Evolutionary conservation across 768 basidiomycete genomes (phyloP), one percentile per base, ranked within the genome.

Genomic region (Lactarius evosmus): DNA sequence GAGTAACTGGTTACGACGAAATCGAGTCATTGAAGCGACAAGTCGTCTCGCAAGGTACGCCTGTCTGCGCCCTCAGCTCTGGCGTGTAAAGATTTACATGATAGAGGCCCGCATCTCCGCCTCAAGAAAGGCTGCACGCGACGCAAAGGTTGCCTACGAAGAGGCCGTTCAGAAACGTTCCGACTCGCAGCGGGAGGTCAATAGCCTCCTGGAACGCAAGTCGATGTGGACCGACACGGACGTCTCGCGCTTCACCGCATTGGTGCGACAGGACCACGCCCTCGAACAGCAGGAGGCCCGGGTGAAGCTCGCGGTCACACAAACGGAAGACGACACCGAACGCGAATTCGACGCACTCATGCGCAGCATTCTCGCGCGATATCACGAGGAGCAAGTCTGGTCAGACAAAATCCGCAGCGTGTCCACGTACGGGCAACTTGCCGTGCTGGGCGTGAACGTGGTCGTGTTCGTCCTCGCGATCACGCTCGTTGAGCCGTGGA

Each of bases 311-410:
- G 80, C 78, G 19, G 87, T 91, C 3, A 80, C 82, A 25, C 81
- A 84, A 44, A 81, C 84, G 2, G 97, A 99, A 69, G 82, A 84
- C 56, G 84, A 82, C 2, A 92, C 94, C 19, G 97, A 99, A 68
- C 83, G 83, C 51, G 91, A 89, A 69, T 97, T 98, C 73, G 87
- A 82, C 70, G 88, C 86, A 72, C 82, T 98, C 67, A 91, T 96
- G 88, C 86, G 86, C 61, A 80, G 83, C 11, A 98, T 98, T 70
- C 82, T 99, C 63, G 86, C 85, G 55, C 83, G 96, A 41, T 98
- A 98, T 74, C 96, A 98, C 77, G 96, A 98, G 76, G 97, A 99
- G 73, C 97, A 99, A 74, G 86, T 98, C 2, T 99, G 97, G 97
- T 94, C 92, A 58, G 96, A 99, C 79, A 99, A 99, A 77, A 97